Evolutionary conservation across 78 protist species (phyloP).

Genomic region (Dictyostelium discoideum): dicty_2.7 NC_007088.5:7340001-7340500

Average conservation of each 20-base stretch:
- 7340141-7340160: slow-evolving; percentile 13
- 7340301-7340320: background rate
- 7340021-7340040: slow-evolving; percentile 12
- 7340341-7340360: slow-evolving; percentile 46
- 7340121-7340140: background rate
- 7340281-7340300: background rate
- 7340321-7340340: slow-evolving; percentile 11
- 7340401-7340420: slow-evolving; percentile 10
- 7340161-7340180: background rate
- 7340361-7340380: slow-evolving; percentile 15
- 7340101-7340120: background rate
- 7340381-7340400: slow-evolving; percentile 33
- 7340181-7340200: background rate
- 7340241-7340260: background rate
- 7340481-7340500: slow-evolving; percentile 47
- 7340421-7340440: slow-evolving; percentile 4
- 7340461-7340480: slow-evolving; percentile 68
- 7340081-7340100: background rate
- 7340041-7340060: background rate
- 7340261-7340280: background rate
- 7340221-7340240: slow-evolving; percentile 8
- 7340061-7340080: background rate
- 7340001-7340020: background rate
- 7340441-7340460: slow-evolving; percentile 44
- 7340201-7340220: background rate